These are phyloP conservation scores for Chaetomium strumarium DNA, from an alignment of 2,329 filamentous ascomycete species.

Conservation along the genomic window DNA sequence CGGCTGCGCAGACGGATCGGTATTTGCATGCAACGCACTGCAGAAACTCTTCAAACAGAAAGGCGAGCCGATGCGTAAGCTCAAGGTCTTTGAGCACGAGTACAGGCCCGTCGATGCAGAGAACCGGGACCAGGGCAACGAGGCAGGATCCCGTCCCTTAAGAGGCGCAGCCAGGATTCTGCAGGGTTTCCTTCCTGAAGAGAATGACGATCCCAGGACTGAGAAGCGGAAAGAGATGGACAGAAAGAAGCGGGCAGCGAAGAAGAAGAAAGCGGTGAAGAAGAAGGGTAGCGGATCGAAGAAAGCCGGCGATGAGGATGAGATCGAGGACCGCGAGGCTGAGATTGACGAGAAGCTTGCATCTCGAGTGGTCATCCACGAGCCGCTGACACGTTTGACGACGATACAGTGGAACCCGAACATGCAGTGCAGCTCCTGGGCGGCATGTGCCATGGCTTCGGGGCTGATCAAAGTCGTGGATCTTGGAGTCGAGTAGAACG, in stretches of 20 bases:
- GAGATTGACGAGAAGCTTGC: constrained; percentile 26
- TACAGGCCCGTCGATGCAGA: constrained; percentile 31
- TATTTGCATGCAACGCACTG: constrained; percentile 44
- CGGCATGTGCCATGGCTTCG: constrained; percentile 59
- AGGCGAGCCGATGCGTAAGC: constrained; percentile 34
- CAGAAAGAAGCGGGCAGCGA: constrained; percentile 29
- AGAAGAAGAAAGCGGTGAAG: constrained; percentile 24
- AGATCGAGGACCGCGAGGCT: constrained; percentile 17
- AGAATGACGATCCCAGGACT: constrained; percentile 41
- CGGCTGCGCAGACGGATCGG: constrained; percentile 48
- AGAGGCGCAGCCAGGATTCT: constrained; percentile 47
- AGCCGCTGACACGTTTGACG: constrained; percentile 57
- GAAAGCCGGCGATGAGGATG: constrained; percentile 6
- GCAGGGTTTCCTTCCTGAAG: constrained; percentile 46
- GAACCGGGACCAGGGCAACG: constrained; percentile 9
- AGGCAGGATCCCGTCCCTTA: constrained; percentile 4
- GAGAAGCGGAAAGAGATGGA: constrained; percentile 31
- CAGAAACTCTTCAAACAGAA: constrained; percentile 39
- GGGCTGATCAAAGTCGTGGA: constrained; percentile 63
- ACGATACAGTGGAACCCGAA: constrained; percentile 65
- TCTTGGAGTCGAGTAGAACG: constrained; percentile 43
- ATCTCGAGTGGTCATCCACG: constrained; percentile 48
- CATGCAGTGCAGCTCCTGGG: constrained; percentile 58
- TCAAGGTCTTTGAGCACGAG: constrained; percentile 50
- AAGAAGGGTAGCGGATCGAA: constrained; percentile 19